phyloP scores from a whole-genome alignment of 2,329 filamentous ascomycete genomes.

The Pestalotiopsis sp. region DNA sequence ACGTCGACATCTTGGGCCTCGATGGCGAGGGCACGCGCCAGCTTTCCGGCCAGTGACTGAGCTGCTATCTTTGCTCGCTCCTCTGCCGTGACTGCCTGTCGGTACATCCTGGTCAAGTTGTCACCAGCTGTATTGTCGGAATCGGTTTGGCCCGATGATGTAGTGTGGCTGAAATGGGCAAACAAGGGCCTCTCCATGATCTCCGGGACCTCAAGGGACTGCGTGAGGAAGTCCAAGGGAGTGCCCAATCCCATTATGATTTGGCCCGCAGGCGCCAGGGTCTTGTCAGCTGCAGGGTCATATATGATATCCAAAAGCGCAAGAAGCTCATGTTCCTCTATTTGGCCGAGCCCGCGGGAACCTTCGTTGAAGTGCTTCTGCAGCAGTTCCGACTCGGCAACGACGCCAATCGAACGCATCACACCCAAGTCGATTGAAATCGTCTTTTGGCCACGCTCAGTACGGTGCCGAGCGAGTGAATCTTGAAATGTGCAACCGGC shows the following conservation, averaged over 20 bases:
- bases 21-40: constrained; percentile 20
- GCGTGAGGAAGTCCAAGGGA: background rate
- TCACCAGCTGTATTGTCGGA: background rate
- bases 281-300: constrained; percentile 19
- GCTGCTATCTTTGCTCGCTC: constrained; percentile 12
- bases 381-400: constrained; percentile 24
- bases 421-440: constrained; percentile 27
- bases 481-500: constrained; percentile 30
- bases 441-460: constrained; percentile 22
- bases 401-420: constrained; percentile 29
- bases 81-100: background rate
- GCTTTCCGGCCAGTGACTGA: constrained; percentile 16
- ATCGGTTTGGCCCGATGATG: background rate
- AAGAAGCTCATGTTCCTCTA: constrained; percentile 26
- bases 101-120: background rate
- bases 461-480: constrained; percentile 25
- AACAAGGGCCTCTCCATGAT: background rate
- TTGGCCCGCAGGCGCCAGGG: background rate
- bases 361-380: constrained; percentile 16
- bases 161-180: background rate
- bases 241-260: background rate
- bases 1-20: constrained; percentile 21
- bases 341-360: constrained; percentile 21
- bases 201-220: background rate
- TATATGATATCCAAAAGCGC: constrained; percentile 25